Conservation (phyloP, 1,139 yeast species). For the Zygosaccharomyces pseudobailii region DNA sequence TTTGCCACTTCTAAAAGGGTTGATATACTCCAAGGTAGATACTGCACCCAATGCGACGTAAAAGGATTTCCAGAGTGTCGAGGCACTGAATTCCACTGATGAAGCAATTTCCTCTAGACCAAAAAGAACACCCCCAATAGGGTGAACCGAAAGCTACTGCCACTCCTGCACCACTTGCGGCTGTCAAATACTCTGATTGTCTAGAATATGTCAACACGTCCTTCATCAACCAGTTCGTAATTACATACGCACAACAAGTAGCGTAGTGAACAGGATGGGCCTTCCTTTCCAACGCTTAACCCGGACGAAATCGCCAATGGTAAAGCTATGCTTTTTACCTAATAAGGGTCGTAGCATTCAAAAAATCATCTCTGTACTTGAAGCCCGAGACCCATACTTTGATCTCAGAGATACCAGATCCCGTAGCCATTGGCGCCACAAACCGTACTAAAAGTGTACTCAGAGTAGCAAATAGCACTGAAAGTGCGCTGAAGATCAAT, state of each 20-base stretch:
- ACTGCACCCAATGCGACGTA: constrained; percentile 90
- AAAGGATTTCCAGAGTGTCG: constrained; percentile 87
- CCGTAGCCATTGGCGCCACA: constrained; percentile 90
- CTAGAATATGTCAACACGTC: constrained; percentile 43
- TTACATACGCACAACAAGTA: constrained; percentile 54
- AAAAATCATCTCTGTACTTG: constrained; percentile 63
- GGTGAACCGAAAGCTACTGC: constrained; percentile 94
- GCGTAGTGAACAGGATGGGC: constrained; percentile 89
- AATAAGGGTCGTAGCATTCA: constrained; percentile 70
- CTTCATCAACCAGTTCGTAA: constrained; percentile 37
- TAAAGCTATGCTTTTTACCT: constrained; percentile 71
- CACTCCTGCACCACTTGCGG: constrained; percentile 91
- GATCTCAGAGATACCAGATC: constrained; percentile 95
- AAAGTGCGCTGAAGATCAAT: constrained; percentile 53
- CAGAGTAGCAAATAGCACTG: constrained; percentile 55
- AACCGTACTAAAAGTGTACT: constrained; percentile 66
- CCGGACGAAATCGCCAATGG: constrained; percentile 89
- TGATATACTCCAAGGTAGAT: constrained; percentile 63
- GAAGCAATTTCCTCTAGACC: constrained; percentile 56
- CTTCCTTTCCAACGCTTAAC: constrained; percentile 87
- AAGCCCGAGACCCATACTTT: constrained; percentile 94
- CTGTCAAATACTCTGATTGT: constrained; percentile 54
- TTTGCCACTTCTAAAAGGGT: constrained; percentile 94
- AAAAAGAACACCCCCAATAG: constrained; percentile 87
- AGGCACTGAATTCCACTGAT: constrained; percentile 52